A percentile compares a stretch with the other conserved stretches of the same genome.
These are phyloP conservation scores for Aspergillus felis DNA, from an alignment of 2,329 filamentous ascomycete genomes.

Conservation along the genomic window DNA sequence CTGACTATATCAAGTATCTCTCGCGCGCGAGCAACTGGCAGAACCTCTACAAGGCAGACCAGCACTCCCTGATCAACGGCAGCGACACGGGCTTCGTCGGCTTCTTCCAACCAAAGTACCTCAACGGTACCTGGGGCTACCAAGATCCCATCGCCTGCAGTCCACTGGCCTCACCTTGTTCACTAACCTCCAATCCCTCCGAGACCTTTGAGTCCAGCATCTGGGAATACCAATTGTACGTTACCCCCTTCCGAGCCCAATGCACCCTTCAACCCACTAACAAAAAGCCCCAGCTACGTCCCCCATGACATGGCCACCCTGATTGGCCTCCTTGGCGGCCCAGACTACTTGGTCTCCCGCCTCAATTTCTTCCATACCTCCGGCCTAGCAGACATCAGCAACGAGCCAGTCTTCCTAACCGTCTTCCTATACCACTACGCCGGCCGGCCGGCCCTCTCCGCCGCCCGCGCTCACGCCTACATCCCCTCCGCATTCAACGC, in stretches of 20 bases:
- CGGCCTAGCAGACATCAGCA: conserved; percentile 62
- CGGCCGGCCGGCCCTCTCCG: conserved; percentile 53
- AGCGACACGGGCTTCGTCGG: conserved; percentile 63
- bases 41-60: conserved; percentile 62
- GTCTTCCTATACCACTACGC: conserved; percentile 69
- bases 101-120: conserved; percentile 66
- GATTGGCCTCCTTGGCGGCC: conserved; percentile 57
- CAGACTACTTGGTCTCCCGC: conserved; percentile 51
- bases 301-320: conserved; percentile 51
- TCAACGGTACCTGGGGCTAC: conserved; percentile 66
- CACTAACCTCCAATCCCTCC: conserved; percentile 27
- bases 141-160: conserved; percentile 39
- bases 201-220: conserved; percentile 35
- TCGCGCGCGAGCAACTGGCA: conserved; percentile 61
- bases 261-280: conserved; percentile 40
- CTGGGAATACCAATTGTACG: conserved; percentile 47
- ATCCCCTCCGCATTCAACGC: conserved; percentile 60
- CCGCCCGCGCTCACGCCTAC: conserved; percentile 56
- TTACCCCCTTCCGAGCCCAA: conserved; percentile 41
- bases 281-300: conserved; percentile 52
- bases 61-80: conserved; percentile 55
- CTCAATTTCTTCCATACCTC: conserved; percentile 62
- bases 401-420: conserved; percentile 60
- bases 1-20: conserved; percentile 56
- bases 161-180: conserved; percentile 14